phyloP scores from a whole-genome alignment of 2,329 filamentous ascomycete genomes.

The Zasmidium angulare region DNA sequence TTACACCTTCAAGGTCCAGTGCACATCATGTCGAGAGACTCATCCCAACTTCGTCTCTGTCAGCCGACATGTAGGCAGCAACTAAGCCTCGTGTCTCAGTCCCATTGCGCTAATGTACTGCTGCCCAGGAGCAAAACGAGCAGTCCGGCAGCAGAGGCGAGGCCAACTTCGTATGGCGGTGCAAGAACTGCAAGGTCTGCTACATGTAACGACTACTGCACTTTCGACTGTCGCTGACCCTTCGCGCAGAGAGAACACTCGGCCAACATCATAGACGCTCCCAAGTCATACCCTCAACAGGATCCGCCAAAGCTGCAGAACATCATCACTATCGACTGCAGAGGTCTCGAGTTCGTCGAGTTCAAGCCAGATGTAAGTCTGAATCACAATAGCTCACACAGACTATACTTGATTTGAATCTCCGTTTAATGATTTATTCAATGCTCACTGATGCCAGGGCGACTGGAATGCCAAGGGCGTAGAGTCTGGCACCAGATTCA shows the following conservation, averaged over 20 bases:
- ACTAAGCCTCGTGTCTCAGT: too few species aligned
- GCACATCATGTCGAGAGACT: slow-evolving; percentile 91
- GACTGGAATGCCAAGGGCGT: slow-evolving; percentile 83
- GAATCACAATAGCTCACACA: neutral
- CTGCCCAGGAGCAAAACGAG: slow-evolving; percentile 75
- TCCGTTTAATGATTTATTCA: too few species aligned
- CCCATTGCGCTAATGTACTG: neutral
- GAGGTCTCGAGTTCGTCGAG: slow-evolving; percentile 86
- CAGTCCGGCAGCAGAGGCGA: slow-evolving; percentile 91
- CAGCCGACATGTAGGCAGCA: slow-evolving; percentile 85
- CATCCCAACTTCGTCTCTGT: slow-evolving; percentile 85
- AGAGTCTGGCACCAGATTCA: slow-evolving; percentile 80
- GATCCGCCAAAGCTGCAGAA: slow-evolving; percentile 75
- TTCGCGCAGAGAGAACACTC: slow-evolving; percentile 71
- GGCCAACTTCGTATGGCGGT: slow-evolving; percentile 99
- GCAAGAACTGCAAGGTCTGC: slow-evolving; percentile 90
- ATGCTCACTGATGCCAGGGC: slow-evolving; percentile 55
- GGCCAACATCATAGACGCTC: slow-evolving; percentile 75
- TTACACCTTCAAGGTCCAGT: slow-evolving; percentile 98
- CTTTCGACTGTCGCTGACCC: slow-evolving; percentile 2
- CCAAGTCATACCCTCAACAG: slow-evolving; percentile 67
- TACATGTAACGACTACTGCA: neutral
- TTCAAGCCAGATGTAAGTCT: slow-evolving; percentile 79
- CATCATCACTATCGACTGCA: slow-evolving; percentile 88
- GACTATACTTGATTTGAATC: too few species aligned